Evolutionary conservation across 257 asterid species (phyloP), one percentile per base, ranked within the genome.

Genomic region (Craterostigma plantagineum): DNA sequence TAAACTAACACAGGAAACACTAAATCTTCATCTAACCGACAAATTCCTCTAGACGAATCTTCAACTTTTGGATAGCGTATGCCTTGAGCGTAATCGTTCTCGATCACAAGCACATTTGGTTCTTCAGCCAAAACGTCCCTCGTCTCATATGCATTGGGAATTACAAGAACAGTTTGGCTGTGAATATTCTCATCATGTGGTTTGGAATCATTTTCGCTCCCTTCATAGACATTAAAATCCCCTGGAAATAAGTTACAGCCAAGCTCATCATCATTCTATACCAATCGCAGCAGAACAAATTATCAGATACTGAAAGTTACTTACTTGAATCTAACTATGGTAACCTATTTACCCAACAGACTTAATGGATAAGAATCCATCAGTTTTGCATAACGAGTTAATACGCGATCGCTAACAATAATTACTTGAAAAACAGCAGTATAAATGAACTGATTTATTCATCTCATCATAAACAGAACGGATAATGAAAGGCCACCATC

Each of bases 1-100:
- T 72, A 56, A 14, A 70, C 92, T 51, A 82, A 58, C 10, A 79
- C 16, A 18, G 50, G 27, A n/a, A 76, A 68, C 13, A 63, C 36
- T 11, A 60, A 50, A 33, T 82, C 84, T 49, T 23, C 30, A 23
- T 79, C 76, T 34, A 65, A 10, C 52, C 53, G 57, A 56, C 71
- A 59, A 18, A 62, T 59, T 48, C 54, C 80, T 38, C 48, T 60
- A 33, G 52, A 52, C 0, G 76, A 59, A 50, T 48, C 38, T 44
- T 63, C 77, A 11, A 40, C 10, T 4, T 53, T 42, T 23, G 54
- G 54, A 55, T 13, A 50, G 50, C 48, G 54, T 41, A 23, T 43
- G 12, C 40, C 48, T 16, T 54, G 18, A 13, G 62, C 12, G 16
- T 75, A 59, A 38, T 51, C 58, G 36, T 68, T 66, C 41, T 38